Evolutionary conservation across 2,329 filamentous ascomycete genomes (phyloP).

Genomic region (Kalaharituber pfeilii): DNA sequence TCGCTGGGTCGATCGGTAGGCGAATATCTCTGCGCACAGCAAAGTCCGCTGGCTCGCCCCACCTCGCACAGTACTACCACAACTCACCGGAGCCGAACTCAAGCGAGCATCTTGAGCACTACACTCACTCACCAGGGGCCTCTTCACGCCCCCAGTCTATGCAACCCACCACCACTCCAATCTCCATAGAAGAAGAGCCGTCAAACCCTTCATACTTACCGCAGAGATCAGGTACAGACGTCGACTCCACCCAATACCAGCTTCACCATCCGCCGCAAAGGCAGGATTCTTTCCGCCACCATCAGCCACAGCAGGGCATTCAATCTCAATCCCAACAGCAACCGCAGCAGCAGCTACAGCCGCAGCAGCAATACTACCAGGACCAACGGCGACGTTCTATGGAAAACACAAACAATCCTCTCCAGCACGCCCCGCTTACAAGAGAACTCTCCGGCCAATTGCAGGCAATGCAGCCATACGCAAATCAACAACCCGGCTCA

Average conservation of each 20-base stretch:
- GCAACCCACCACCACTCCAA: constrained; percentile 13
- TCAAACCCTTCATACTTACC: background rate
- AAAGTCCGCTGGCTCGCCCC: constrained; percentile 2
- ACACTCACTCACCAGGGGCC: constrained; percentile 7
- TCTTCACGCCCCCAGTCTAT: constrained; percentile 16
- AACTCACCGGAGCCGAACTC: constrained; percentile 12
- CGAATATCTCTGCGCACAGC: constrained; percentile 10
- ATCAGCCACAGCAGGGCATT: background rate
- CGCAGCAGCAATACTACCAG: no score
- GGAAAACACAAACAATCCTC: constrained; percentile 4
- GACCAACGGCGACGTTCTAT: constrained; percentile 3
- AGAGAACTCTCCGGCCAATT: constrained; percentile 14
- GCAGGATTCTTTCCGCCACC: constrained; percentile 6
- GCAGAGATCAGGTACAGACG: background rate
- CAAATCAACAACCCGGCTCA: constrained; percentile 3
- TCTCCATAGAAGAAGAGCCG: constrained; percentile 9
- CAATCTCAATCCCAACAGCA: constrained; percentile 19
- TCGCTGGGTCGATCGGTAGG: constrained; percentile 3
- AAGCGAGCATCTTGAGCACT: background rate
- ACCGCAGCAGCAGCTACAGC: constrained; percentile 11
- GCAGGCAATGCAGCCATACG: constrained; percentile 2
- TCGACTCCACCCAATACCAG: constrained; percentile 7
- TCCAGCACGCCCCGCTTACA: constrained; percentile 13
- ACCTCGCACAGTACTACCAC: constrained; percentile 8
- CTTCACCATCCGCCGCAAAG: background rate